These are phyloP conservation scores for Lepidium aucheri DNA, from an alignment of 345 rosid species.

Conservation along the genomic window DNA sequence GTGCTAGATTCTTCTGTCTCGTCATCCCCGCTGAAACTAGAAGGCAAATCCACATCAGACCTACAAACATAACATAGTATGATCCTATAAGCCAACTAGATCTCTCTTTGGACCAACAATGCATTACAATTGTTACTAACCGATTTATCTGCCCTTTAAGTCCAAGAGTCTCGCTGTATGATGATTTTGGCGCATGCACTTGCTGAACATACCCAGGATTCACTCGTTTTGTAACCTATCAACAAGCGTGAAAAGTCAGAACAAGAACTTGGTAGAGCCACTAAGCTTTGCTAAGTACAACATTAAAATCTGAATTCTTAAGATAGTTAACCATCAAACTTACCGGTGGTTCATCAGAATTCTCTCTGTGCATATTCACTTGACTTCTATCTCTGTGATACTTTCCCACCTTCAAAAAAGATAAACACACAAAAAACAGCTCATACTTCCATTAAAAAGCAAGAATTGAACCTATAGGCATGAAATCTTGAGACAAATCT, in stretches of 20 bases:
- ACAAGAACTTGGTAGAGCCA: conserved; percentile 11
- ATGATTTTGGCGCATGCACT: conserved; percentile 34
- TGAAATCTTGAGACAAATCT: conserved; percentile 25
- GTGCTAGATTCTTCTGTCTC: conserved; percentile 59
- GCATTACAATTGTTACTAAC: conserved; percentile 35
- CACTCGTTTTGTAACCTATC: conserved; percentile 42
- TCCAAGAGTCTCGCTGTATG: conserved; percentile 27
- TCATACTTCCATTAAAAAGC: neutral
- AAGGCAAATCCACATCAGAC: conserved; percentile 39
- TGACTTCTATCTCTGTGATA: conserved; percentile 32
- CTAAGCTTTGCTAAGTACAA: neutral
- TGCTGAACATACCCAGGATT: conserved; percentile 32
- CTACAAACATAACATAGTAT: conserved; percentile 25
- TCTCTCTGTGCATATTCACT: conserved; percentile 25
- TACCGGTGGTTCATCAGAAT: conserved; percentile 37
- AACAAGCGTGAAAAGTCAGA: neutral
- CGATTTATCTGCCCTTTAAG: conserved; percentile 34
- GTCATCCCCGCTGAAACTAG: conserved; percentile 70
- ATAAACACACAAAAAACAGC: neutral
- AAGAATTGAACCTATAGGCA: neutral
- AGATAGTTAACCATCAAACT: conserved; percentile 21
- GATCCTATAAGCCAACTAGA: neutral
- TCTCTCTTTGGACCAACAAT: conserved; percentile 2
- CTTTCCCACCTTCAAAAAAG: conserved; percentile 38
- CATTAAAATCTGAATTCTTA: neutral